Base-by-base conservation (phyloP, 331 rosid genomes). In the Cydonia oblonga region DNA sequence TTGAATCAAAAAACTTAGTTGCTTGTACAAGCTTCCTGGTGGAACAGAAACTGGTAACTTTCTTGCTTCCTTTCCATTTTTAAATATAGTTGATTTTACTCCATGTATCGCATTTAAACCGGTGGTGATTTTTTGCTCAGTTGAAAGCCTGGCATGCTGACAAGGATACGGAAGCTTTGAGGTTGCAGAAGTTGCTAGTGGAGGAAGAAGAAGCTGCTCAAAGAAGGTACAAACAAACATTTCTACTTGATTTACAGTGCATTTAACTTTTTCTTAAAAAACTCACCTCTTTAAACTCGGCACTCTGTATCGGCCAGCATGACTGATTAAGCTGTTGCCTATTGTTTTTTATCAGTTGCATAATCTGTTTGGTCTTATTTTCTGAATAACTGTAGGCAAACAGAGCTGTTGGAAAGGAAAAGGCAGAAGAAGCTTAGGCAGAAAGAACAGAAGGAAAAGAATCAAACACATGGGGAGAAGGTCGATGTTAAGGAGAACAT, bases 161-260 rank as follows among this genome's bases (percentile, higher is more conserved):
- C 72, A 88, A 87, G 87, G 93, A 92, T 76, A 90, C 90, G 13
- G 98, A 90, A 87, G 87, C 96, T 68, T 71, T 88, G 80, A 87
- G 91, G 77, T 90, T 86, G 73, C 96, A 92, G 74, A 87, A 89
- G 75, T 80, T 84, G 79, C 84, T 90, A 72, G 91, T 92, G 77
- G 96, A 90, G 81, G 98, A 92, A 81, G 96, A 90, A 79, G 93
- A 90, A 83, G 90, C 90, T 75, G 90, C 91, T 82, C 92, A 80
- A 80, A 90, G 76, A 87, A 87, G 96, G 98, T 92, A 86, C n/a
- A 32, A 60, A 30, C 51, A 26, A 71, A 29, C 44, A 30, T 42
- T 35, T 67, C 33, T 30, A n/a, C 12, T 23, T 8, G 26, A 15
- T n/a, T 73, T 70, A 16, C 7, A 9, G 12, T 62, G 33, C 42